These are phyloP conservation scores for Cryptococcus depauperatus DNA, from an alignment of 1,284 basidiomycete species.

Conservation along the genomic window DNA sequence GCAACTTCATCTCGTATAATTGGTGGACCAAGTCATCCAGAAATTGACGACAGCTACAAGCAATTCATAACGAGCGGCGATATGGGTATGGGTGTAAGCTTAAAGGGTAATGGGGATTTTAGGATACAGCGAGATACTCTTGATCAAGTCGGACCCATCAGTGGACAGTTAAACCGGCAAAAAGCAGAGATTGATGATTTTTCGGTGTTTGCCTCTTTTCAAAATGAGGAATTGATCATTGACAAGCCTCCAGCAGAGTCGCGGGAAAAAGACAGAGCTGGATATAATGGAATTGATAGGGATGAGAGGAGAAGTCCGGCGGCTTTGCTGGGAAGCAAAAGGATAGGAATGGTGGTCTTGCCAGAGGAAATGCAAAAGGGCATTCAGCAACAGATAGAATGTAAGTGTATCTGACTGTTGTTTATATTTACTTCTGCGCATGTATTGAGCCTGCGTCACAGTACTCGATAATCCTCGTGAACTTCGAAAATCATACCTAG, in stretches of 20 bases:
- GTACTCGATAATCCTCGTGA: conserved; percentile 18
- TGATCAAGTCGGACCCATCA: background rate
- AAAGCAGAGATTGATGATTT: background rate
- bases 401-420: conserved; percentile 23
- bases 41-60: conserved; percentile 11
- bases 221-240: background rate
- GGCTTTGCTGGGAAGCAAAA: conserved; percentile 64
- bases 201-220: background rate
- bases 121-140: conserved; percentile 1
- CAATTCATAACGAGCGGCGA: conserved; percentile 7
- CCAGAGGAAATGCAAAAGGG: conserved; percentile 54
- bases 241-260: background rate
- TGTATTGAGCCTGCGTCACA: no score
- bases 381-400: conserved; percentile 36
- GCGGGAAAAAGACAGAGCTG: background rate
- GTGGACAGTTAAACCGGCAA: background rate
- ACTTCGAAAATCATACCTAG: conserved; percentile 22
- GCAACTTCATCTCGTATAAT: no score
- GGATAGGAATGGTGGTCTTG: conserved; percentile 60
- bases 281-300: conserved; percentile 34
- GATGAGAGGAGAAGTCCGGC: conserved; percentile 66
- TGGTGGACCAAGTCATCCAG: conserved; percentile 1
- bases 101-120: conserved; percentile 3
- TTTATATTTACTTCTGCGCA: no score
- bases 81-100: conserved; percentile 13